phyloP scores from a whole-genome alignment of 2,329 filamentous ascomycete species.

The Fusarium luffae region DNA sequence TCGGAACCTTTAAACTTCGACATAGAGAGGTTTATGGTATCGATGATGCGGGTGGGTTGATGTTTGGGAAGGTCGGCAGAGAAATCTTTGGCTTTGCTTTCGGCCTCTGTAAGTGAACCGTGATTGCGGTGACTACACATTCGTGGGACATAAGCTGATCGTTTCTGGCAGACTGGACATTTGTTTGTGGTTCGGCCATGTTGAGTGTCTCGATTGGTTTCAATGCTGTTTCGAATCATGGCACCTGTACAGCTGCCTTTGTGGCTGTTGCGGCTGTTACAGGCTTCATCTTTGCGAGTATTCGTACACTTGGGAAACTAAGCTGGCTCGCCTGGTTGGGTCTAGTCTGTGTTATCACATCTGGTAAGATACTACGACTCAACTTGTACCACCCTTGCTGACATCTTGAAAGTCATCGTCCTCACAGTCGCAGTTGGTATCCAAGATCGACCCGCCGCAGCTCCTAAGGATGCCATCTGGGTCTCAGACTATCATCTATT shows the following conservation, averaged over 20 bases:
- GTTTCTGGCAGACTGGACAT: slow-evolving; percentile 35
- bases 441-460: slow-evolving; percentile 32
- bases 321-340: slow-evolving; percentile 50
- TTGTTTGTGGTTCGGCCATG: slow-evolving; percentile 35
- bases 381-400: accelerated
- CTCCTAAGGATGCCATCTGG: slow-evolving; percentile 40
- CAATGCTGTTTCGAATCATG: slow-evolving; percentile 54
- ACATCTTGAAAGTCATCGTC: slow-evolving; percentile 19
- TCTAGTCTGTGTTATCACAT: slow-evolving; percentile 20
- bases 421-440: slow-evolving; percentile 39
- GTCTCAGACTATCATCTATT: slow-evolving; percentile 48
- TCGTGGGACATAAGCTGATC: background rate
- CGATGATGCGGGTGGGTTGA: slow-evolving; percentile 61
- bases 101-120: slow-evolving; percentile 52
- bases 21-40: slow-evolving; percentile 65
- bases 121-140: too few relatives aligned
- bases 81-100: slow-evolving; percentile 54
- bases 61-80: slow-evolving; percentile 60
- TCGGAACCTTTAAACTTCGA: slow-evolving; percentile 61
- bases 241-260: slow-evolving; percentile 54
- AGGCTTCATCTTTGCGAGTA: slow-evolving; percentile 46
- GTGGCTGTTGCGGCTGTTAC: slow-evolving; percentile 50
- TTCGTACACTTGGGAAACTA: slow-evolving; percentile 48
- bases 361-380: slow-evolving; percentile 10
- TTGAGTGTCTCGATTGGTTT: slow-evolving; percentile 52